Evolutionary conservation across 163 green algal species (phyloP), one percentile per base, ranked within the genome.

Genomic region (Chlamydomonas reinhardtii): DNA sequence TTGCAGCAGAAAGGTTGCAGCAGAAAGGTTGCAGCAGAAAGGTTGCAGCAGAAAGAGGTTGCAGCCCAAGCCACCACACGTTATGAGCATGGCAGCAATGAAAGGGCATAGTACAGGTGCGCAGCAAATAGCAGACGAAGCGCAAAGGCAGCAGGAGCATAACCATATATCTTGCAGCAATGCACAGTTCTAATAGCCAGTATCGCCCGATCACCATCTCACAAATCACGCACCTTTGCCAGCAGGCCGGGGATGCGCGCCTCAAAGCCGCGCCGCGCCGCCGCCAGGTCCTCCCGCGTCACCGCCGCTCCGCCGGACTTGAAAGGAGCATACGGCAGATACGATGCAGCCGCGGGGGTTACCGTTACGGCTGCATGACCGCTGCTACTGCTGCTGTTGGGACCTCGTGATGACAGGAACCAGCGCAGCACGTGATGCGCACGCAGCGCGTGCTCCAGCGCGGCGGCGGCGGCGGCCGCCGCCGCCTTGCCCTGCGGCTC

Each of bases 371-470:
- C 34, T 83, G 71, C 73, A 56, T 56, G 48, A 14, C 1, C 43
- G 31, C 39, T 48, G 24, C 43, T 48, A 8, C 39, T 48, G 39
- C 39, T 48, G 39, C 12, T 25, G 71, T 8, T 59, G 54, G 75
- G 61, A 15, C 37, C 31, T 37, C 76, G 48, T n/a, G 65, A 35
- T 48, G 82, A 52, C 70, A 89, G 70, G 61, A 89, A 82, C 88
- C 88, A 93, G 35, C 59, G 69, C 64, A 90, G 83, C 71, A 88
- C 64, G 73, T 89, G 88, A n/a, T 83, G 65, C 34, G 88, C 88
- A 0, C 83, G 65, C 9, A 86, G 69, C 20, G 61, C 73, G 9
- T 52, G 69, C 32, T 84, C 80, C 37, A 80, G 48, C 20, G 54
- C 79, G 22, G 69, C 68, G 68, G 68, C 66, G 24, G 79, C 70